Evolutionary conservation across 192 early-diverging fungal genomes (phyloP), one percentile per base, ranked within the genome.

Genomic region (Coemansia sp.): DNA sequence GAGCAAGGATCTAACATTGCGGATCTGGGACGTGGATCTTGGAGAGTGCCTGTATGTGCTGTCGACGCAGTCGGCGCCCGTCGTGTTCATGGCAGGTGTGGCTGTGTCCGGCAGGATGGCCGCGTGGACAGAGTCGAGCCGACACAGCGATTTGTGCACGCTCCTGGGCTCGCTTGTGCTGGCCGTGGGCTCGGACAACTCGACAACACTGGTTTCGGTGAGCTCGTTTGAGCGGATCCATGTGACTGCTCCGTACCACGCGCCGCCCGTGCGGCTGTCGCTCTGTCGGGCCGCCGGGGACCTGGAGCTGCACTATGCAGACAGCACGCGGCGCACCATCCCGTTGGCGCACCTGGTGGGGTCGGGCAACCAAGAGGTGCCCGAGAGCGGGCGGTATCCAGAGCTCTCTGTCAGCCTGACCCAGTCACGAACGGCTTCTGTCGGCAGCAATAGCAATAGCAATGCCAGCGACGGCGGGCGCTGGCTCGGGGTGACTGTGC

Each of bases 1-100:
- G 29, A 69, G 71, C 56, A 70, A 63, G n/a, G 77, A 80, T 18
- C 43, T 80, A 49, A 70, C 67, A 16, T 38, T 80, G 40, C 60
- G 67, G 29, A 56, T 80, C 47, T 80, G 77, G 77, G 54, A 70
- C 23, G 21, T 51, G 31, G 46, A 21, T 31, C 44, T 67, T 1
- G 64, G 62, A 16, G 62, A 58, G 6, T 65, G 60, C 30, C 56
- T 80, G 27, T 55, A 50, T 56, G 54, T 53, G 10, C 32, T 74
- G n/a, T 55, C 71, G 1, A 22, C 60, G 46, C 77, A 74, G 49
- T 73, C 70, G 5, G 52, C 77, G 58, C 77, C 77, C 3, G 56
- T 65, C 2, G 65, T 69, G 18, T 21, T 48, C 10, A 8, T 77
- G 32, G 56, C 33, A 16, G 30, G 62, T 22, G 40, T 65, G 33